phyloP scores from a whole-genome alignment of 169 alveolate genomes.

The Eimeria acervulina region DNA sequence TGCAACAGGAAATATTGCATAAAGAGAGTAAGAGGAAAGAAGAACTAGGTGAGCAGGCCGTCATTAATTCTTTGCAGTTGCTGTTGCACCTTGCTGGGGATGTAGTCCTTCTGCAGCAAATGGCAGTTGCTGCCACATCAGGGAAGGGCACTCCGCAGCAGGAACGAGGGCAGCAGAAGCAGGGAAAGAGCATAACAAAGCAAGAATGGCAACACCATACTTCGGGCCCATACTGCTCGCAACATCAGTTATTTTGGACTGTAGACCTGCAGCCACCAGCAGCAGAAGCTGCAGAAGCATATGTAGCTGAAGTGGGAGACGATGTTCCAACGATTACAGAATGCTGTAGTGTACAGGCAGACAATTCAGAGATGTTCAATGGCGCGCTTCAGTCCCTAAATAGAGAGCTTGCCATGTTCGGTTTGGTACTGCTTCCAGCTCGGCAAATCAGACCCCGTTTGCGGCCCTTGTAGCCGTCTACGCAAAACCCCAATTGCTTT shows the following conservation, averaged over 20 bases:
- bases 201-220: background rate
- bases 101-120: slow-evolving; percentile 44
- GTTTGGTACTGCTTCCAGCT: slow-evolving; percentile 11
- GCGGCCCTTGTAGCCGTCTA: background rate
- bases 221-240: slow-evolving; percentile 24
- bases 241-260: slow-evolving; percentile 36
- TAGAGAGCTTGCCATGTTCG: background rate
- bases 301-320: background rate
- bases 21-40: background rate
- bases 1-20: slow-evolving; percentile 1
- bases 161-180: background rate
- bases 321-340: background rate
- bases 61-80: slow-evolving; percentile 21
- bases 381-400: background rate
- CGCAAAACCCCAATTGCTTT: background rate
- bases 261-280: slow-evolving; percentile 40
- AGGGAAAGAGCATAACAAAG: background rate
- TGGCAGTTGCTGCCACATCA: background rate
- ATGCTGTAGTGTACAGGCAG: background rate
- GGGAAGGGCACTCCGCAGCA: slow-evolving; percentile 15
- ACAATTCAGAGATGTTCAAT: background rate
- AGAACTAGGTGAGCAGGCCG: background rate
- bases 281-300: background rate
- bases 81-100: slow-evolving; percentile 62
- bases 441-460: background rate